Conservation (phyloP, 176 grass and related monocot genomes). For the Saccharum officinarum region DNA sequence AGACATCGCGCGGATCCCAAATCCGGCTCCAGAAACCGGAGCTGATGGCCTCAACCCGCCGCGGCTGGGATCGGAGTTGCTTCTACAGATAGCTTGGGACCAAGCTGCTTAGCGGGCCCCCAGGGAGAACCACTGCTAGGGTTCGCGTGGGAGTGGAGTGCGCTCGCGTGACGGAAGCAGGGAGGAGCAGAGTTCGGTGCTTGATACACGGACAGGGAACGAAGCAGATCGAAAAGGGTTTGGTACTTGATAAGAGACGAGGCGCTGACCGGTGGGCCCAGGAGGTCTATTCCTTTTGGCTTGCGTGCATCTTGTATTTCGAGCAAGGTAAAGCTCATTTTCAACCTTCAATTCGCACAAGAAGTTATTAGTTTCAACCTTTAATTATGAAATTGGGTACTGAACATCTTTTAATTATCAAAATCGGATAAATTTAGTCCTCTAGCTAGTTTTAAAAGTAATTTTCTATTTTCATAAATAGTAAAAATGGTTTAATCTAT, state of each 20-base stretch:
- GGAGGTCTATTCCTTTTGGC: neutral
- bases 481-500: too few species aligned
- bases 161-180: slow-evolving; percentile 16
- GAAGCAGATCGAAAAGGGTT: neutral
- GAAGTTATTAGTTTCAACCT: neutral
- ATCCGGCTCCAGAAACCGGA: slow-evolving; percentile 25
- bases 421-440: too few species aligned
- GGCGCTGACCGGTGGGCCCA: slow-evolving; percentile 29
- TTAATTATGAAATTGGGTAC: too few species aligned
- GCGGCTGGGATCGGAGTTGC: neutral
- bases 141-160: slow-evolving; percentile 18
- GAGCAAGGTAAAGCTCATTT: neutral
- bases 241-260: neutral
- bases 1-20: slow-evolving; percentile 46
- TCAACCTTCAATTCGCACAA: neutral
- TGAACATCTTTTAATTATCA: too few species aligned
- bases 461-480: too few species aligned
- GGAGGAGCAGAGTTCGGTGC: neutral
- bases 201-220: neutral
- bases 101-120: neutral
- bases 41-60: neutral
- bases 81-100: neutral
- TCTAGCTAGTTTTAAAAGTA: too few species aligned
- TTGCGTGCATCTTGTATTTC: neutral
- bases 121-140: slow-evolving; percentile 24